Percentiles rank a stretch among this genome's conserved stretches.
Evolutionary conservation across 192 early-diverging fungal species (phyloP).

Genomic region (Podila minutissima): DNA sequence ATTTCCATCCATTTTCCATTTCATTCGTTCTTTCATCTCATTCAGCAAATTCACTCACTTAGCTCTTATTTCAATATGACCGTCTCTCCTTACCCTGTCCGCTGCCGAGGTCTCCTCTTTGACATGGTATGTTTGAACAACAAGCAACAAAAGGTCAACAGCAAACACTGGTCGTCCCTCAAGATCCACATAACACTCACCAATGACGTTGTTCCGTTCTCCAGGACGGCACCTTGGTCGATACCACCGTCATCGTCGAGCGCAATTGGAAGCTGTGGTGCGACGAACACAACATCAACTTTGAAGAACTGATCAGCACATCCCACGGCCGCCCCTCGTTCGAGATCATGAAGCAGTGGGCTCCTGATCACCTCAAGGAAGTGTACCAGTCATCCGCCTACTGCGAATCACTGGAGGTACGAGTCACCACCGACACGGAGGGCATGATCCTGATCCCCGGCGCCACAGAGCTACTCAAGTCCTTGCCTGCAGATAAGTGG

Average conservation of each 20-base stretch:
- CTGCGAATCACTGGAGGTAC: constrained; percentile 10
- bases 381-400: constrained; percentile 25
- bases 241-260: constrained; percentile 60
- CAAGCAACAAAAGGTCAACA: not conserved
- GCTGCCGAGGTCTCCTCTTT: constrained; percentile 48
- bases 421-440: constrained; percentile 37
- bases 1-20: not conserved
- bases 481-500: constrained; percentile 32
- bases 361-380: constrained; percentile 34
- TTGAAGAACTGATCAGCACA: constrained; percentile 35
- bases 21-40: not conserved
- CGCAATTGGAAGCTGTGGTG: constrained; percentile 57
- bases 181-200: no score
- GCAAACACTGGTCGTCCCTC: not conserved
- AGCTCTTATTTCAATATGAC: not conserved
- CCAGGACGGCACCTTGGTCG: constrained; percentile 61
- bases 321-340: constrained; percentile 63
- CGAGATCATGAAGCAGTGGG: constrained; percentile 56
- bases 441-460: constrained; percentile 62
- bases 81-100: constrained; percentile 27
- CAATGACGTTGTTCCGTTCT: no score
- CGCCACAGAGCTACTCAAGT: constrained; percentile 35
- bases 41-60: not conserved
- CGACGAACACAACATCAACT: constrained; percentile 50
- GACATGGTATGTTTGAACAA: constrained; percentile 25